These are phyloP conservation scores for Pseudevernia furfuracea DNA, from an alignment of 495 filamentous ascomycete genomes.

Conservation along the genomic window DNA sequence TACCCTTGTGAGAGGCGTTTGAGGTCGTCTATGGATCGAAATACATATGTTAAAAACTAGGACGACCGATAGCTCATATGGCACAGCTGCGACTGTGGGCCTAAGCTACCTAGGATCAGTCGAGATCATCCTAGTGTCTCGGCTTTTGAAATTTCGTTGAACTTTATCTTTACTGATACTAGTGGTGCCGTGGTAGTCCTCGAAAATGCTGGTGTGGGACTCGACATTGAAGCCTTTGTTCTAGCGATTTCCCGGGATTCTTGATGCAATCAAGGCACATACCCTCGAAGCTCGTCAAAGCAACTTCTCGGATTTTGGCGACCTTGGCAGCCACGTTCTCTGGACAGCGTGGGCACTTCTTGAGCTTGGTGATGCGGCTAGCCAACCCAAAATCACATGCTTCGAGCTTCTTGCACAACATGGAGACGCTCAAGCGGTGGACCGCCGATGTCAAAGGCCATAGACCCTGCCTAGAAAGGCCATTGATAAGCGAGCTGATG, in stretches of 20 bases:
- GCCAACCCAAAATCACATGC: conserved; percentile 5
- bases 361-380: conserved; percentile 1
- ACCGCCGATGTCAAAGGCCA: conserved; percentile 8
- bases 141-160: no score
- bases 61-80: background rate
- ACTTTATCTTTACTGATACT: background rate
- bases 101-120: background rate
- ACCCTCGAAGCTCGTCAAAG: conserved; percentile 4
- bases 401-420: conserved; percentile 7
- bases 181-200: background rate
- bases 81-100: background rate
- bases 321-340: conserved; percentile 2
- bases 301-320: background rate
- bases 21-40: background rate
- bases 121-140: background rate
- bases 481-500: conserved; percentile 8
- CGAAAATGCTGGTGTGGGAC: conserved; percentile 5
- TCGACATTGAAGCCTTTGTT: conserved; percentile 4
- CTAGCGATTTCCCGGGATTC: background rate
- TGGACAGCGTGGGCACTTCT: background rate
- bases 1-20: background rate
- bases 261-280: conserved; percentile 5
- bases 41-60: background rate
- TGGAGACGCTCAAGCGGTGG: background rate
- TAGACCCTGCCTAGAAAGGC: background rate